These are phyloP conservation scores for Immersiella caudata DNA, from an alignment of 495 filamentous ascomycete genomes.

Conservation along the genomic window DNA sequence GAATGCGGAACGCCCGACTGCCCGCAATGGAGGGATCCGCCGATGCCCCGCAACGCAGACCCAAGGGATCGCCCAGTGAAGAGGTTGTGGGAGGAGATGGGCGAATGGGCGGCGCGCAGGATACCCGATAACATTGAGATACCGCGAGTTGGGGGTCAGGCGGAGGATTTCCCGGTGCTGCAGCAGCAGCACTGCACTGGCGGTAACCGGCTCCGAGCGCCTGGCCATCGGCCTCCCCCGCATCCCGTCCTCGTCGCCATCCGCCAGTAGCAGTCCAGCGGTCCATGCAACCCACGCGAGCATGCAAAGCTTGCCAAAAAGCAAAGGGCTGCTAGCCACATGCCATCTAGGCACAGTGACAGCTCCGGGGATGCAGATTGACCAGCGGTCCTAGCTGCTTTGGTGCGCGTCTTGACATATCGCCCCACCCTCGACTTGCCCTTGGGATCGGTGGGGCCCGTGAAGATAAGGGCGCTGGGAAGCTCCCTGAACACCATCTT, in stretches of 20 bases:
- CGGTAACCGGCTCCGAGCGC: conserved; percentile 8
- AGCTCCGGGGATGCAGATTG: background rate
- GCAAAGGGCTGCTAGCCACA: background rate
- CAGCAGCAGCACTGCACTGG: too few species aligned
- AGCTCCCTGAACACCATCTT: background rate
- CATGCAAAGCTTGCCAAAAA: background rate
- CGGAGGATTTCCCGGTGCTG: background rate
- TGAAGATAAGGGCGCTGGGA: conserved; percentile 2
- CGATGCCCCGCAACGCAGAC: conserved; percentile 1
- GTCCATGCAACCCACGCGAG: background rate
- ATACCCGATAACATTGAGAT: background rate
- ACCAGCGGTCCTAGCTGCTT: background rate
- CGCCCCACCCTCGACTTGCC: background rate
- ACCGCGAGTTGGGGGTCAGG: background rate
- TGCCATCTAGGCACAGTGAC: background rate
- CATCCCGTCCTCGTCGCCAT: background rate
- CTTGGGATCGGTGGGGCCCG: background rate
- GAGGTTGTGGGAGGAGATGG: background rate
- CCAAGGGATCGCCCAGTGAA: too few species aligned
- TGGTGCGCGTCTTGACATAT: background rate
- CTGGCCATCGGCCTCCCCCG: conserved; percentile 13
- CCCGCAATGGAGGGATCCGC: background rate
- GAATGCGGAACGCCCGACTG: background rate
- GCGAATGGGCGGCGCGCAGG: too few species aligned
- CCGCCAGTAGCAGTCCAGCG: background rate